These are phyloP conservation scores for Magnusiomyces magnusii DNA, from an alignment of 1,139 yeast genomes.

Conservation along the genomic window DNA sequence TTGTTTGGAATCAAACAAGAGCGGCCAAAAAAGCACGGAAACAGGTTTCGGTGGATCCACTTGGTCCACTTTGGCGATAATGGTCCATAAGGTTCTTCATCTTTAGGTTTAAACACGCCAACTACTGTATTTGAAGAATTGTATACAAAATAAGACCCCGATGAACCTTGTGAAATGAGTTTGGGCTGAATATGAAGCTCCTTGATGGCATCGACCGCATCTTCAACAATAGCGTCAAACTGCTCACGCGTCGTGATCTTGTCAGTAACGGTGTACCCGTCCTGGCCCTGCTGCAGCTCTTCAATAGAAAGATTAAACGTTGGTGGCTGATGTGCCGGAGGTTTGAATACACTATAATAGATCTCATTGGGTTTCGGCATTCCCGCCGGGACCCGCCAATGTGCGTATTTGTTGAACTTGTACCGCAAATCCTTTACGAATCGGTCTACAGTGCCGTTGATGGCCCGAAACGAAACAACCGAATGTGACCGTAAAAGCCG, in stretches of 20 bases:
- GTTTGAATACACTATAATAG: conserved; percentile 47
- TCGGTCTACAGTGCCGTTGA: conserved; percentile 13
- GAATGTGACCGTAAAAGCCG: not conserved
- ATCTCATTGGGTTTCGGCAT: conserved; percentile 29
- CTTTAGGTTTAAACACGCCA: conserved; percentile 72
- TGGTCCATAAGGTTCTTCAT: conserved; percentile 78
- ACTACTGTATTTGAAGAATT: conserved; percentile 34
- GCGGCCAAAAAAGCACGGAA: conserved; percentile 72
- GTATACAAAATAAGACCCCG: conserved; percentile 62
- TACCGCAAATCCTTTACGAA: conserved; percentile 10
- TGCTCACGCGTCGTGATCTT: conserved; percentile 32
- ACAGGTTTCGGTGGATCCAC: conserved; percentile 68
- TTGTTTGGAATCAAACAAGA: conserved; percentile 53
- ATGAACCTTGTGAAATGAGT: conserved; percentile 57
- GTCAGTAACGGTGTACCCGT: conserved; percentile 27
- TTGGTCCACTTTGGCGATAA: conserved; percentile 74
- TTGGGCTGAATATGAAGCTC: conserved; percentile 38
- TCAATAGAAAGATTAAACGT: conserved; percentile 25
- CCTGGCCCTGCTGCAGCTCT: not conserved
- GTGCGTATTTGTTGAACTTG: conserved; percentile 5
- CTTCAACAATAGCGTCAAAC: conserved; percentile 37
- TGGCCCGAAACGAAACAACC: conserved; percentile 8
- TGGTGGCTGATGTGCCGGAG: conserved; percentile 26
- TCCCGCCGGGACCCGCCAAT: not conserved
- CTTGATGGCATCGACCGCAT: conserved; percentile 41